These are phyloP conservation scores for Verbascum thapsus DNA, from an alignment of 257 asterid genomes.

Conservation along the genomic window DNA sequence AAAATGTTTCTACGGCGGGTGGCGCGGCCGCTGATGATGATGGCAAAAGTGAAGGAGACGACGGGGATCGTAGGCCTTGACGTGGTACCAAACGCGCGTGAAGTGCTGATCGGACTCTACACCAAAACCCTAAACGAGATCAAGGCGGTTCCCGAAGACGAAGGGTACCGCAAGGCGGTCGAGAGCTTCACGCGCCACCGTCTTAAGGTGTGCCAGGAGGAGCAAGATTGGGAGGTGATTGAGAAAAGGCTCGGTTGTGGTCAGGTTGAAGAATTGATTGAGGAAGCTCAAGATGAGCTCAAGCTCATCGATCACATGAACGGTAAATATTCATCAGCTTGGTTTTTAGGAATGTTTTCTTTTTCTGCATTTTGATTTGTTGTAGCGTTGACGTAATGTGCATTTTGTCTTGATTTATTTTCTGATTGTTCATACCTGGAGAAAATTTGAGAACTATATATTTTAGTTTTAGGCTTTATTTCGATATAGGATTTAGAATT, in stretches of 20 bases:
- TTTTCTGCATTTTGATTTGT: slow-evolving; percentile 21
- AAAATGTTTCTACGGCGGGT: slow-evolving; percentile 86
- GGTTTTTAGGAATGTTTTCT: slow-evolving; percentile 4
- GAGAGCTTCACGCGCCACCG: slow-evolving; percentile 96
- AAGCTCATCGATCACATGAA: slow-evolving; percentile 85
- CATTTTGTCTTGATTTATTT: not conserved
- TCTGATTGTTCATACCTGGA: no score
- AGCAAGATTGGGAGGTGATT: slow-evolving; percentile 83
- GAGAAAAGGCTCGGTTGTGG: slow-evolving; percentile 89
- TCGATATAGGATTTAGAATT: no score
- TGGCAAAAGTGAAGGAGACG: slow-evolving; percentile 87
- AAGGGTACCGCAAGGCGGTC: slow-evolving; percentile 94
- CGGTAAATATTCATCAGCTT: slow-evolving; percentile 45
- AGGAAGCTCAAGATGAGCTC: slow-evolving; percentile 95
- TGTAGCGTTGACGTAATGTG: slow-evolving; percentile 14
- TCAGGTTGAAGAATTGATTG: slow-evolving; percentile 96
- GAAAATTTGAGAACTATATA: no score
- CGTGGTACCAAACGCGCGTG: slow-evolving; percentile 94
- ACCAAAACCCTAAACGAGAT: slow-evolving; percentile 92
- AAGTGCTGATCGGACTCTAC: slow-evolving; percentile 82
- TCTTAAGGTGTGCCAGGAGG: slow-evolving; percentile 82
- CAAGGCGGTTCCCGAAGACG: slow-evolving; percentile 89
- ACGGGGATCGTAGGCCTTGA: slow-evolving; percentile 98
- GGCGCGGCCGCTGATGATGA: slow-evolving; percentile 87
- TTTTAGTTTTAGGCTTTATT: no score